Conservation (phyloP, 495 filamentous ascomycete species). For the Geopyxis carbonaria region DNA sequence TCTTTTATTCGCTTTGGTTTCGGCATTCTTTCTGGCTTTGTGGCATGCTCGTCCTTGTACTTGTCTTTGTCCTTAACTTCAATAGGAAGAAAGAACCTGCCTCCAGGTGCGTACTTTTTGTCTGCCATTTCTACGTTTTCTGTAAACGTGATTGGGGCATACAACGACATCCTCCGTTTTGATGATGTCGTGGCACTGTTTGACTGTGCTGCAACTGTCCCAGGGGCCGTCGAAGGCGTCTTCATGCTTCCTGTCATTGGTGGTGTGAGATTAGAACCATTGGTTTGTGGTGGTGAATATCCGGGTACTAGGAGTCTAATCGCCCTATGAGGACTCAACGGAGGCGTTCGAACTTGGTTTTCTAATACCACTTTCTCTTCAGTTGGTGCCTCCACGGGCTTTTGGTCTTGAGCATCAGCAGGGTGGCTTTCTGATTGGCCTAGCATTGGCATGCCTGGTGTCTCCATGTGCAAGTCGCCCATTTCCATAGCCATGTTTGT, state of each 20-base stretch:
- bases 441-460: too few relatives aligned
- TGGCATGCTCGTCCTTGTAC: constrained; percentile 12
- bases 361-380: neutral
- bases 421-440: too few relatives aligned
- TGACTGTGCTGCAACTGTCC: too few relatives aligned
- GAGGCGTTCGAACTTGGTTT: constrained; percentile 16
- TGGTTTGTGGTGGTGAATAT: constrained; percentile 14
- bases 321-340: constrained; percentile 22
- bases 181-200: too few relatives aligned
- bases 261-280: constrained; percentile 19
- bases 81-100: constrained; percentile 23
- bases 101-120: constrained; percentile 22
- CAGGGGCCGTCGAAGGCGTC: neutral
- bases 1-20: constrained; percentile 15
- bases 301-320: constrained; percentile 22
- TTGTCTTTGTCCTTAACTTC: constrained; percentile 19
- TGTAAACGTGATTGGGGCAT: constrained; percentile 21
- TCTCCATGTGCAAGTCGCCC: constrained; percentile 18
- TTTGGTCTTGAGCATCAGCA: too few relatives aligned
- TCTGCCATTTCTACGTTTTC: constrained; percentile 23
- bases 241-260: constrained; percentile 13
- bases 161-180: constrained; percentile 20
- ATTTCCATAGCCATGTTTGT: constrained; percentile 4
- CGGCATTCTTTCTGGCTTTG: neutral
- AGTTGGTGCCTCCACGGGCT: neutral